A percentile compares a stretch with the other conserved stretches of the same genome.
phyloP scores from a whole-genome alignment of 192 early-diverging fungal species.

The Coemansia sp. region DNA sequence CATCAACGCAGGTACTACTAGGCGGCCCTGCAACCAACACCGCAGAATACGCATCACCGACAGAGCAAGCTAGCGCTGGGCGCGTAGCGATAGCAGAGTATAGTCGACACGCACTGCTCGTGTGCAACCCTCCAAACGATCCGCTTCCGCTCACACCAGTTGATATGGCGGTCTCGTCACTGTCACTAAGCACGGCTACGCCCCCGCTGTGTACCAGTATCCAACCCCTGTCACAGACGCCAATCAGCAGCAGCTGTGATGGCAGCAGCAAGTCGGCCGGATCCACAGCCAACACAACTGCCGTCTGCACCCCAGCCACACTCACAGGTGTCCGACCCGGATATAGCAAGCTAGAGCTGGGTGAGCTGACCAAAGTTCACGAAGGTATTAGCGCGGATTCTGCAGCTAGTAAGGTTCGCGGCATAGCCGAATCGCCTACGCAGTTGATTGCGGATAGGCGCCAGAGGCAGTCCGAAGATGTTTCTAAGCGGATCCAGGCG shows the following conservation, averaged over 20 bases:
- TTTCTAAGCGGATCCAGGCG: constrained; percentile 3
- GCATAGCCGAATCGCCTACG: constrained; percentile 27
- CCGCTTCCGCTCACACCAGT: constrained; percentile 35
- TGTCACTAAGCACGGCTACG: not conserved
- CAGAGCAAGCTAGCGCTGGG: not conserved
- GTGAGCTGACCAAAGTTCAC: not conserved
- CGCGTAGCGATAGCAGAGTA: not conserved
- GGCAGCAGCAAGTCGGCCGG: constrained; percentile 15
- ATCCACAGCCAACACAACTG: constrained; percentile 17
- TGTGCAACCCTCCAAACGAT: constrained; percentile 36
- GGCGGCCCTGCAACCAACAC: not conserved
- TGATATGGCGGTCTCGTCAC: constrained; percentile 21
- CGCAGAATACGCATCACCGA: not conserved
- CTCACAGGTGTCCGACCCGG: not conserved
- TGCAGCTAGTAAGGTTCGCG: not conserved
- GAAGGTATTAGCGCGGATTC: not conserved
- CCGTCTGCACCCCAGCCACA: constrained; percentile 31
- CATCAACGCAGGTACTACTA: constrained; percentile 4
- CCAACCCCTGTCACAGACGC: constrained; percentile 16
- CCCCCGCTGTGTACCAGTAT: not conserved
- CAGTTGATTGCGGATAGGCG: constrained; percentile 13
- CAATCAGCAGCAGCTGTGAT: constrained; percentile 9
- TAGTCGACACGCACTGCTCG: constrained; percentile 19
- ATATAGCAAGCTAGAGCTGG: not conserved
- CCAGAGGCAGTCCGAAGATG: not conserved